phyloP scores from a whole-genome alignment of 768 basidiomycete species.

The Suillus bovinus region DNA sequence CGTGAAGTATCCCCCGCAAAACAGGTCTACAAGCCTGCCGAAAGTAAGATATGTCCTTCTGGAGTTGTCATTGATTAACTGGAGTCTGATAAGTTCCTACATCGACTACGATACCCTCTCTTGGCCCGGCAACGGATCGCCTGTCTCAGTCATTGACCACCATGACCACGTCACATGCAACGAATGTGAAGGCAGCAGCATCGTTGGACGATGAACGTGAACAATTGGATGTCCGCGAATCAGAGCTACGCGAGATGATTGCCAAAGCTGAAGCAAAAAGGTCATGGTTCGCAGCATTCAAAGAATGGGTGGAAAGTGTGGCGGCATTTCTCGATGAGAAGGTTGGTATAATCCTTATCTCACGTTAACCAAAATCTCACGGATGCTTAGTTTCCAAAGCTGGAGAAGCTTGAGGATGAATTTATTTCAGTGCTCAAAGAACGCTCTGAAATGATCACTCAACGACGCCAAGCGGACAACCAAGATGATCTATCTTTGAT shows the following conservation, averaged over 20 bases:
- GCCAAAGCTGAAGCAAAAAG: constrained; percentile 73
- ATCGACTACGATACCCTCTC: constrained; percentile 59
- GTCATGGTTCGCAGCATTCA: constrained; percentile 78
- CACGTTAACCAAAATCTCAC: background rate
- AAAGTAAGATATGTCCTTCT: constrained; percentile 48
- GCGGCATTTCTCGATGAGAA: constrained; percentile 90
- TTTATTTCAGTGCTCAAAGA: constrained; percentile 73
- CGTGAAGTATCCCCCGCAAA: constrained; percentile 42
- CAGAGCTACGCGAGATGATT: constrained; percentile 75
- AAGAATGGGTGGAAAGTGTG: constrained; percentile 79
- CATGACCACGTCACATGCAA: constrained; percentile 67
- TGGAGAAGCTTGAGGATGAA: constrained; percentile 80
- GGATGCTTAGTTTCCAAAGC: constrained; percentile 60
- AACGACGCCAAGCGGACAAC: constrained; percentile 74
- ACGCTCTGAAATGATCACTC: constrained; percentile 63
- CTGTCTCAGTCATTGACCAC: constrained; percentile 59
- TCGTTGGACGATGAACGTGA: constrained; percentile 61
- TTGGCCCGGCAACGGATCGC: constrained; percentile 60
- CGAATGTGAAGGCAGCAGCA: constrained; percentile 55
- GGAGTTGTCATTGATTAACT: constrained; percentile 15
- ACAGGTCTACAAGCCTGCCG: constrained; percentile 66
- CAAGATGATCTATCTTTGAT: constrained; percentile 77
- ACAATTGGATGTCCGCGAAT: constrained; percentile 66
- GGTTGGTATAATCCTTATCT: constrained; percentile 40
- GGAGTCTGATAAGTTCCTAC: constrained; percentile 56